A percentile compares a stretch with the other conserved stretches of the same genome.
phyloP scores from a whole-genome alignment of 176 grass and related monocot species.

The Oryza officinalis region DNA sequence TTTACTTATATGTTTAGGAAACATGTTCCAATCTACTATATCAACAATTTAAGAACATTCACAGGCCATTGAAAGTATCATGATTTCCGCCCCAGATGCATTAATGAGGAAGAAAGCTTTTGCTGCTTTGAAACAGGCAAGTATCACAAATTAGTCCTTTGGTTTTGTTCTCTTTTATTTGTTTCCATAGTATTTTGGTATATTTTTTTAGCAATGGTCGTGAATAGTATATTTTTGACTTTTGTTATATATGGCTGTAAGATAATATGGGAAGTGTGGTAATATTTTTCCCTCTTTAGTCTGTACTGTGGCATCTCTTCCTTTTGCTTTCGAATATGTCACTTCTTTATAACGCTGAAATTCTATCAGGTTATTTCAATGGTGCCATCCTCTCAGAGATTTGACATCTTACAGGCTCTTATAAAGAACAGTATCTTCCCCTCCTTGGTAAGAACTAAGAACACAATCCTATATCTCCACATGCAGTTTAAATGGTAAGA shows the following conservation, averaged over 20 bases:
- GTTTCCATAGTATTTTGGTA: neutral
- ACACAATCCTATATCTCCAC: constrained; percentile 15
- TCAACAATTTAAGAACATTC: constrained; percentile 34
- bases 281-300: constrained; percentile 1
- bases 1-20: neutral
- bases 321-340: constrained; percentile 20
- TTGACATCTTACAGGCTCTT: constrained; percentile 70
- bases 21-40: constrained; percentile 19
- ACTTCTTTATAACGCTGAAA: constrained; percentile 28
- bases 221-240: neutral
- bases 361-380: constrained; percentile 66
- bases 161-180: neutral
- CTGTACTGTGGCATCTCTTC: neutral
- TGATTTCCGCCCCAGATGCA: constrained; percentile 67
- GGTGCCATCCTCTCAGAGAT: constrained; percentile 69
- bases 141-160: neutral
- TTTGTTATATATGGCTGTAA: neutral
- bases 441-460: constrained; percentile 69
- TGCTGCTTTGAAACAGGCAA: constrained; percentile 67
- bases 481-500: constrained; percentile 12
- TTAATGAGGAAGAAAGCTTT: constrained; percentile 74
- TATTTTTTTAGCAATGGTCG: constrained; percentile 15
- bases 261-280: constrained; percentile 20
- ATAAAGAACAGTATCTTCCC: constrained; percentile 63
- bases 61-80: constrained; percentile 80